A percentile compares a stretch with the other conserved stretches of the same genome.
These are phyloP conservation scores for Hyphopichia buzzinii DNA, from an alignment of 1,139 yeast genomes.

Conservation along the genomic window DNA sequence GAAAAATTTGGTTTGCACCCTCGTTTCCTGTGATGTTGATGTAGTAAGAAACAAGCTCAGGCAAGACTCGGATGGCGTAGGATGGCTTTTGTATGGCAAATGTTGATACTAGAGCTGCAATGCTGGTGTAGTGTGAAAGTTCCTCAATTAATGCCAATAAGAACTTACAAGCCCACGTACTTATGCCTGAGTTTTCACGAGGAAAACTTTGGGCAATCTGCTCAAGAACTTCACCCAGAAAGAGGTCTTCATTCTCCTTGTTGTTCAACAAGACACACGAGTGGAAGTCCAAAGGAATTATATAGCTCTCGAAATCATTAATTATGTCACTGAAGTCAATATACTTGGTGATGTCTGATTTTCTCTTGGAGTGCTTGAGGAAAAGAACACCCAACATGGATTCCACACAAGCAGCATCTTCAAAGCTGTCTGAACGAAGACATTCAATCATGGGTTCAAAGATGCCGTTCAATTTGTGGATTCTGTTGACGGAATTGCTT, in stretches of 20 bases:
- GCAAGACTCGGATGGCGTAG: constrained; percentile 23
- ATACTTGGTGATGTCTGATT: constrained; percentile 15
- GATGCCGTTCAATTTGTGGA: constrained; percentile 14
- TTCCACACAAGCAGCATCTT: constrained; percentile 32
- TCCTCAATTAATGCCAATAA: constrained; percentile 35
- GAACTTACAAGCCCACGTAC: constrained; percentile 30
- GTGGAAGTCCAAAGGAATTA: constrained; percentile 33
- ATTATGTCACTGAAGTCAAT: constrained; percentile 15
- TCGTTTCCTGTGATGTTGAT: constrained; percentile 15
- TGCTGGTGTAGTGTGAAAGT: constrained; percentile 19
- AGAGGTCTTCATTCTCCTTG: constrained; percentile 17
- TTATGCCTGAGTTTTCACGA: constrained; percentile 8
- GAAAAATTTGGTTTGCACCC: constrained; percentile 9
- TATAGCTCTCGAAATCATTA: constrained; percentile 12
- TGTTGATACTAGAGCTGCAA: constrained; percentile 22
- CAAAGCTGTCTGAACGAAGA: constrained; percentile 8
- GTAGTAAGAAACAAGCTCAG: constrained; percentile 23
- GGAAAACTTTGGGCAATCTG: constrained; percentile 12
- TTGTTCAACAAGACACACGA: constrained; percentile 29
- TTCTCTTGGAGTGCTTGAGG: constrained; percentile 15
- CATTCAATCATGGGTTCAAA: constrained; percentile 11
- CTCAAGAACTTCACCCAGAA: constrained; percentile 13
- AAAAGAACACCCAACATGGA: constrained; percentile 37
- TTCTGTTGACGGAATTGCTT: constrained; percentile 9
- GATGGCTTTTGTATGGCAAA: constrained; percentile 22